phyloP scores from a whole-genome alignment of 2,329 filamentous ascomycete genomes.

The Metarhizium rileyi region DNA sequence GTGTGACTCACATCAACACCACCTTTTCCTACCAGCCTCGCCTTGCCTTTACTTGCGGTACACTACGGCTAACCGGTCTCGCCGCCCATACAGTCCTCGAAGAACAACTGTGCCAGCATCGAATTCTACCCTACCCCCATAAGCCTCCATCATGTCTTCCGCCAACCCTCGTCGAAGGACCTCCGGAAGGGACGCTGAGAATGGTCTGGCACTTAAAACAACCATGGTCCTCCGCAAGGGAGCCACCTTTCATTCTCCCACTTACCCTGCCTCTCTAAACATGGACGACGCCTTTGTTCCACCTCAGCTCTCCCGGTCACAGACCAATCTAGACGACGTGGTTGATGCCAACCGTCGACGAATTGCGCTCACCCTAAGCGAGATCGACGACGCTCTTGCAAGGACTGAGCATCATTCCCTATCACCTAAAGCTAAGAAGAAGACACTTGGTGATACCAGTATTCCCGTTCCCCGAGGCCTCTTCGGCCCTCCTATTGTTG shows the following conservation, averaged over 20 bases:
- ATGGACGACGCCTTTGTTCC: slow-evolving; percentile 35
- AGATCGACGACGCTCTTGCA: slow-evolving; percentile 54
- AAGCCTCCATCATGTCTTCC: slow-evolving; percentile 32
- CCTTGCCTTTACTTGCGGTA: background rate
- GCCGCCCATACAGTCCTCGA: background rate
- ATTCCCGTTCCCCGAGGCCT: slow-evolving; percentile 51
- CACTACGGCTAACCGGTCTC: background rate
- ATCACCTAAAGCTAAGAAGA: slow-evolving; percentile 22
- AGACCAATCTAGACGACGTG: slow-evolving; percentile 62
- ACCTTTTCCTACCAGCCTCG: slow-evolving; percentile 3
- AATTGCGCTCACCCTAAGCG: slow-evolving; percentile 54
- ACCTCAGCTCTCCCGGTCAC: slow-evolving; percentile 53
- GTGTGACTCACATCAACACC: slow-evolving; percentile 3
- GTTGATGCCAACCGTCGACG: slow-evolving; percentile 60
- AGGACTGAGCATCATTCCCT: slow-evolving; percentile 32
- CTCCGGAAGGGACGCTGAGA: slow-evolving; percentile 22
- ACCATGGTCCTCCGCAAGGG: slow-evolving; percentile 53
- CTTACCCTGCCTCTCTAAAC: slow-evolving; percentile 30
- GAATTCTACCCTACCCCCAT: background rate
- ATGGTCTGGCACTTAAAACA: slow-evolving; percentile 25
- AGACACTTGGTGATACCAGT: slow-evolving; percentile 42
- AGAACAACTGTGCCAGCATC: slow-evolving; percentile 2
- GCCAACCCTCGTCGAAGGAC: slow-evolving; percentile 38
- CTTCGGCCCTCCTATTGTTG: slow-evolving; percentile 45
- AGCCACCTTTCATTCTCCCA: slow-evolving; percentile 53